Evolutionary conservation across 352 stramenopile genomes (phyloP).

Genomic region (Pythium phragmiticola): DNA sequence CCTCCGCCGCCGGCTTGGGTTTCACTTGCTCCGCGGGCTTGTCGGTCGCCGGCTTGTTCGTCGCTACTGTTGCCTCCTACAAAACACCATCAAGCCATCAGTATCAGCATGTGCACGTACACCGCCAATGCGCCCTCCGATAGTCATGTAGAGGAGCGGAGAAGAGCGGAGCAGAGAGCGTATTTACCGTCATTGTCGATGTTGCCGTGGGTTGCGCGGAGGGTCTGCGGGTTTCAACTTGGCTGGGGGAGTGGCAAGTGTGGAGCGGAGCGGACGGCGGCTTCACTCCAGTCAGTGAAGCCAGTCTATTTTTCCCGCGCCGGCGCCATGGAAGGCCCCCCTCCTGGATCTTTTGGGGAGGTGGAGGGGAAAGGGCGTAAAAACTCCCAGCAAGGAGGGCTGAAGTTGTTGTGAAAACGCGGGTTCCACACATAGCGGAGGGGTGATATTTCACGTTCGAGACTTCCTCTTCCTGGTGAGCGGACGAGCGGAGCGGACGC

Average conservation of each 20-base stretch:
- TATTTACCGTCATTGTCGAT: slow-evolving; percentile 21
- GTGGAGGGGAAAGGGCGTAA: slow-evolving; percentile 21
- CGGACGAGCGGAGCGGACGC: slow-evolving; percentile 16
- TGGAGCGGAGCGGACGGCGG: slow-evolving; percentile 11
- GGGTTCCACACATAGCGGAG: background rate
- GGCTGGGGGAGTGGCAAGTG: slow-evolving; percentile 11
- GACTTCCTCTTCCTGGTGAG: background rate
- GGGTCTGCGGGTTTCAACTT: slow-evolving; percentile 14
- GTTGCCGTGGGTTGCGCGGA: slow-evolving; percentile 7
- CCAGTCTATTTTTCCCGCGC: slow-evolving; percentile 18
- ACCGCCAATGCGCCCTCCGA: background rate
- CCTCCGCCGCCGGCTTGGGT: slow-evolving; percentile 21
- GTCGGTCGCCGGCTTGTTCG: slow-evolving; percentile 9
- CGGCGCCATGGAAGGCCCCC: background rate
- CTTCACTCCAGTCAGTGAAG: slow-evolving; percentile 2
- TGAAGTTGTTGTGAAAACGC: background rate
- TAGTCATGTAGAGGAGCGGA: background rate
- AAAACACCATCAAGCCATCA: background rate
- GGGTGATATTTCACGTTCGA: slow-evolving; percentile 3
- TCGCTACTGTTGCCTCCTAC: slow-evolving; percentile 20
- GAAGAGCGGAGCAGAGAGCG: slow-evolving; percentile 6
- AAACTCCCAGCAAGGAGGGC: slow-evolving; percentile 5
- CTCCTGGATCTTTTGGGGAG: slow-evolving; percentile 10
- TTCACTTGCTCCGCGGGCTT: slow-evolving; percentile 26
- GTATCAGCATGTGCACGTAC: slow-evolving; percentile 1